phyloP scores from a whole-genome alignment of 2,329 filamentous ascomycete genomes.

The Stenocarpella maydis region DNA sequence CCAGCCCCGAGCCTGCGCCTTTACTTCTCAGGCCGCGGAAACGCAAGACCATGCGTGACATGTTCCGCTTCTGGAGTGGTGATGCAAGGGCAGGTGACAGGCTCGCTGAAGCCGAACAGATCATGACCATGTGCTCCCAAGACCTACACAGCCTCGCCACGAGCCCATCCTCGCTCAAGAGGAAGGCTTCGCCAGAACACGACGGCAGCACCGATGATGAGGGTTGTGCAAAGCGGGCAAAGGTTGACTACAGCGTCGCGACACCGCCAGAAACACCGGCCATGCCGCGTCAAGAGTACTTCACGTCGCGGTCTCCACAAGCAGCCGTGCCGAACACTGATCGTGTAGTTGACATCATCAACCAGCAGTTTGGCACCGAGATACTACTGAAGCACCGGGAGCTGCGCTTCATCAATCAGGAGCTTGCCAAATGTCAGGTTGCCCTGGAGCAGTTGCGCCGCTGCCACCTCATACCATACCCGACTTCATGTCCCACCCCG shows the following conservation, averaged over 20 bases:
- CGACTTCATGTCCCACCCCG: slow-evolving; percentile 72
- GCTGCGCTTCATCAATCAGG: slow-evolving; percentile 91
- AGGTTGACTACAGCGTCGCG: slow-evolving; percentile 46
- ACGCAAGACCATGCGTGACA: slow-evolving; percentile 50
- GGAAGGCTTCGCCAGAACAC: slow-evolving; percentile 49
- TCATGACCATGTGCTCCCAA: slow-evolving; percentile 43
- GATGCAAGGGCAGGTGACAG: slow-evolving; percentile 66
- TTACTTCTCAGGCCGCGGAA: slow-evolving; percentile 42
- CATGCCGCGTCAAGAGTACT: slow-evolving; percentile 37
- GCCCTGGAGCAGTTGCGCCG: slow-evolving; percentile 93
- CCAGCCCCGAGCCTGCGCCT: not conserved
- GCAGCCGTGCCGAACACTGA: slow-evolving; percentile 46
- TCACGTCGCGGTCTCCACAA: slow-evolving; percentile 35
- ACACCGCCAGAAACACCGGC: slow-evolving; percentile 40
- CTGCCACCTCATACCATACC: slow-evolving; percentile 91
- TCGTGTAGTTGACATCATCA: slow-evolving; percentile 56
- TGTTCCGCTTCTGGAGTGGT: slow-evolving; percentile 70
- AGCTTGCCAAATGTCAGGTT: slow-evolving; percentile 93
- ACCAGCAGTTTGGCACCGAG: slow-evolving; percentile 88
- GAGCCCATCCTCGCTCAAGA: slow-evolving; percentile 47
- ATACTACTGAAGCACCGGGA: slow-evolving; percentile 95
- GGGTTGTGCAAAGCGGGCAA: slow-evolving; percentile 53
- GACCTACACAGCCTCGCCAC: slow-evolving; percentile 29
- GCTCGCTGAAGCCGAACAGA: slow-evolving; percentile 51
- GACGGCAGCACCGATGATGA: slow-evolving; percentile 40